Evolutionary conservation across 2,329 filamentous ascomycete genomes (phyloP).

Genomic region (Colletotrichum limetticola): DNA sequence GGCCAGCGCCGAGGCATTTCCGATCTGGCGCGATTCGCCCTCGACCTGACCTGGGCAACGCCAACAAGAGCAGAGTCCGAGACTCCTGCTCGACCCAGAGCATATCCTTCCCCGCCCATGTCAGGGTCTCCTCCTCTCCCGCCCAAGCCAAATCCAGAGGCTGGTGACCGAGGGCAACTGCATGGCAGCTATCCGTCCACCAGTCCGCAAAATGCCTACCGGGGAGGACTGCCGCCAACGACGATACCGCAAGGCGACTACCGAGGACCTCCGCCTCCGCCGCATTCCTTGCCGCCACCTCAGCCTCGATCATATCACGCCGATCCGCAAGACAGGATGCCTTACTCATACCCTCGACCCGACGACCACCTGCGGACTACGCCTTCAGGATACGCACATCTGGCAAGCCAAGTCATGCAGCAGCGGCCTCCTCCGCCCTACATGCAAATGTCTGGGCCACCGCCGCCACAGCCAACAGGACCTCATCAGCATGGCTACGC

Average conservation of each 20-base stretch:
- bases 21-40: conserved; percentile 64
- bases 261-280: conserved; percentile 38
- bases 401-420: conserved; percentile 33
- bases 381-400: conserved; percentile 33
- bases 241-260: conserved; percentile 49
- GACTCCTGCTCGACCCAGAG: conserved; percentile 64
- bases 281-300: conserved; percentile 41
- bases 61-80: conserved; percentile 61
- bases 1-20: conserved; percentile 69
- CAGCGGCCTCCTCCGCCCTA: conserved; percentile 35
- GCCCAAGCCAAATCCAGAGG: conserved; percentile 68
- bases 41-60: conserved; percentile 64
- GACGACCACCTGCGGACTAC: conserved; percentile 50
- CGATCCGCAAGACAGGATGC: conserved; percentile 51
- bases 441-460: conserved; percentile 43
- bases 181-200: conserved; percentile 55
- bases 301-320: conserved; percentile 50
- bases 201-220: conserved; percentile 62
- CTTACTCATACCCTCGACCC: conserved; percentile 52
- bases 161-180: conserved; percentile 62
- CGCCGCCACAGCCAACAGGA: conserved; percentile 39
- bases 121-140: conserved; percentile 74
- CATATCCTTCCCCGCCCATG: conserved; percentile 80
- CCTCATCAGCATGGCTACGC: conserved; percentile 43
- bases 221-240: conserved; percentile 44